Percentiles rank a stretch among this genome's conserved stretches.
Conservation (phyloP, 2,329 filamentous ascomycete genomes). For the Rhynchosporium graminicola region DNA sequence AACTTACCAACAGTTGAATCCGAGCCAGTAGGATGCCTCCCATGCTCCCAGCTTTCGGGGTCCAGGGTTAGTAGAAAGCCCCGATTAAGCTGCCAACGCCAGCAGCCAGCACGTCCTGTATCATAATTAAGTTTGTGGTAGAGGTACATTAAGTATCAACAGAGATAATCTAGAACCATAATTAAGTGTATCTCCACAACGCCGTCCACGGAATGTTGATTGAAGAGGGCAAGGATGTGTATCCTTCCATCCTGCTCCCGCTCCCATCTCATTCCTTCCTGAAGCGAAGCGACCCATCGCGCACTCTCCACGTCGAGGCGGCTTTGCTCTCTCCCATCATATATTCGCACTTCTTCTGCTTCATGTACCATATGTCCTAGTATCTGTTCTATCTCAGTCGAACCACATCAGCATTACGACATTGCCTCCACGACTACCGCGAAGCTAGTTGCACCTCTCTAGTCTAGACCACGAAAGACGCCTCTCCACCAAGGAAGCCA, state of each 20-base stretch:
- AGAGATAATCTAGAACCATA: not conserved
- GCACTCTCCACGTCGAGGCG: too few relatives aligned
- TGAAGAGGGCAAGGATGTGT: not conserved
- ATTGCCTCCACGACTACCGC: not conserved
- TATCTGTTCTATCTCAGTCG: not conserved
- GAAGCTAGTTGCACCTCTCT: not conserved
- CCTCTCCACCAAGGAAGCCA: not conserved
- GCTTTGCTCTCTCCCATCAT: not conserved
- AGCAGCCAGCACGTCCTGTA: constrained; percentile 2
- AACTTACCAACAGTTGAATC: constrained; percentile 11
- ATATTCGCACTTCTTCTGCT: not conserved
- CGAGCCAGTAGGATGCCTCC: constrained; percentile 3
- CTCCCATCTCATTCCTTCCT: not conserved
- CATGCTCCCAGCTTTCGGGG: not conserved
- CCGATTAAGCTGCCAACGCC: constrained; percentile 1
- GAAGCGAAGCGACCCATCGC: constrained; percentile 1
- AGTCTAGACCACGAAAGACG: not conserved
- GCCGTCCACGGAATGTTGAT: not conserved
- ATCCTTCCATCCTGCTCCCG: not conserved
- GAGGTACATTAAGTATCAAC: too few relatives aligned
- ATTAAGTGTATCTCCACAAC: not conserved
- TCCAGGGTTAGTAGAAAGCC: not conserved
- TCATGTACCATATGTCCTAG: not conserved
- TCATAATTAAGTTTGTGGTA: not conserved
- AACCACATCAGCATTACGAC: not conserved